Evolutionary conservation across 371 early-diverging fungal species (phyloP), one percentile per base, ranked within the genome.

Genomic region (Blyttiomyces sp.): DNA sequence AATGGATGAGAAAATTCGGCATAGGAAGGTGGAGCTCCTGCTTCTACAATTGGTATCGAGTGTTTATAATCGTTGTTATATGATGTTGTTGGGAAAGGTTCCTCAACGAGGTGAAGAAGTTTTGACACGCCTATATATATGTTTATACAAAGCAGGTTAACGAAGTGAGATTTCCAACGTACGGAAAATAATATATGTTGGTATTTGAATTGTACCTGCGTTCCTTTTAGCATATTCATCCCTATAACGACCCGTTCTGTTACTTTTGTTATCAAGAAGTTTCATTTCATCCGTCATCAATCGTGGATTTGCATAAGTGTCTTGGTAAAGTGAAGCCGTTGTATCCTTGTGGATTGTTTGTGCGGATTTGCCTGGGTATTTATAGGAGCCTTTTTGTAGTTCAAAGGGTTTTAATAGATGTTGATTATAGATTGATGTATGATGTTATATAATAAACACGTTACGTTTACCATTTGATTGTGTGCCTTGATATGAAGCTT

Each of bases 251-350:
- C 54, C 46, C 5, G 61, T 61, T 19, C 61, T 21, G 52, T 54
- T 61, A 48, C 54, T 54, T 33, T 53, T 60, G 53, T 61, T 61
- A 24, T 61, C 66, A 9, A 60, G 26, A 23, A 66, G 46, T 27
- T 61, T 54, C 16, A 48, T 42, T 39, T 60, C 66, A 42, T 61
- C 35, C 16, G 4, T 30, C 21, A n/a, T 17, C 5, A 28, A 4
- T 2, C 42, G 24, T 11, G 66, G 66, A 36, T 56, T 33, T 17
- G 31, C 45, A 43, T 43, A 66, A 1, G 66, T 45, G 35, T 66
- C 66, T 35, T 61, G 66, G 33, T 66, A 66, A 2, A 66, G 46
- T 4, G 66, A 66, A 9, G 55, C 56, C 9, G 30, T 33, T 34
- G 50, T 59, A 19, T n/a, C n/a, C 27, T 32, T 42, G 36, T n/a